phyloP scores from a whole-genome alignment of 2,329 filamentous ascomycete species.

The Beauveria bassiana region DNA sequence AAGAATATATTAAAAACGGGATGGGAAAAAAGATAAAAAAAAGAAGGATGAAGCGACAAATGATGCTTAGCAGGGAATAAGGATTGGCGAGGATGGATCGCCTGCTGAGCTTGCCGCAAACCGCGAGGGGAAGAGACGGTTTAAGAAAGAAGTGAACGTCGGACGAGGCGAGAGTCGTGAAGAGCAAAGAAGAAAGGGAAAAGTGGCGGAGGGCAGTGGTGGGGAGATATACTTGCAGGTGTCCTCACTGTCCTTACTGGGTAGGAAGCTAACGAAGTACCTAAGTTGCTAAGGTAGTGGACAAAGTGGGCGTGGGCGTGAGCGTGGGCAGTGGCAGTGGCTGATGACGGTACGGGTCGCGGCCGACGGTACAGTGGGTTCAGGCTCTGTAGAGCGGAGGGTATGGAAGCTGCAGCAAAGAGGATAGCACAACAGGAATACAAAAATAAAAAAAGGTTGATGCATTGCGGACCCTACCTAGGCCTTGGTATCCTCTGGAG shows the following conservation, averaged over 20 bases:
- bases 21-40: constrained; percentile 28
- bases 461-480: background rate
- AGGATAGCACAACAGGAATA: background rate
- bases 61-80: constrained; percentile 35
- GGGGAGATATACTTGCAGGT: constrained; percentile 33
- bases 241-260: constrained; percentile 22
- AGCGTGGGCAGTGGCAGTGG: background rate
- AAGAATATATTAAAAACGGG: constrained; percentile 17
- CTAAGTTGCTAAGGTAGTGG: too few species aligned
- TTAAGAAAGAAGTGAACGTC: constrained; percentile 45
- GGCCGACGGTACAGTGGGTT: background rate
- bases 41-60: constrained; percentile 43
- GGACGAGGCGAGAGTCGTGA: constrained; percentile 49
- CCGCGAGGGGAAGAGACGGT: constrained; percentile 19
- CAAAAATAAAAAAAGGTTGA: background rate
- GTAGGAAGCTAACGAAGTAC: background rate
- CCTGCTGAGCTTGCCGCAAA: constrained; percentile 50
- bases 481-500: background rate
- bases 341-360: background rate
- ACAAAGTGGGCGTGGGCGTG: too few species aligned
- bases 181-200: constrained; percentile 35
- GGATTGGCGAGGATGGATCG: constrained; percentile 32
- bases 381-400: background rate
- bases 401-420: background rate
- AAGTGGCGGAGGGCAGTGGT: constrained; percentile 31